Evolutionary conservation across 163 green algal genomes (phyloP), one percentile per base, ranked within the genome.

Genomic region (Coccomyxa subellipsoidea): DNA sequence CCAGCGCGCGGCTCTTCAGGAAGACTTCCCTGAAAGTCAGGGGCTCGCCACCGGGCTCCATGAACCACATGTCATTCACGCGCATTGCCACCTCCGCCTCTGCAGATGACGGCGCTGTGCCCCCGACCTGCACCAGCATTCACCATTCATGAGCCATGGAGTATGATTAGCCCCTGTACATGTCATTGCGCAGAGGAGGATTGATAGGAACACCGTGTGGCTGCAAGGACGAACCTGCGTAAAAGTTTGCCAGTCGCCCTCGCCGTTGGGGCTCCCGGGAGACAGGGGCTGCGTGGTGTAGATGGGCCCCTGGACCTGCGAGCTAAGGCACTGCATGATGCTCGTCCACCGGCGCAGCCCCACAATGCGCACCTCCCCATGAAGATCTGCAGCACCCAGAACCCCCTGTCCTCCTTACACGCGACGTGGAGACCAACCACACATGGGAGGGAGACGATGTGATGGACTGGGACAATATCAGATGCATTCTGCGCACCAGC

Each of bases 1-100:
- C 80, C 39, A 87, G 69, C 38, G 80, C 83, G n/a, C 69, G 53
- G 76, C 75, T 83, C 27, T 76, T 69, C 27, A 87, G 76, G 47
- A 87, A 87, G 23, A 87, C 39, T 69, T 87, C 83, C 35, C 83
- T 76, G 69, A 87, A 84, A 7, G 83, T 84, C 35, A 87, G 23
- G 25, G 72, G 8, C 27, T 84, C 54, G 38, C 69, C 47, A 32
- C 81, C 38, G 23, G 53, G 31, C 29, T 39, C 66, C 21, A 34
- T 34, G n/a, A 73, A 73, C 66, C 66, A 73, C 66, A 73, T 73
- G 18, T 36, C 66, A 34, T 73, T 73, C 29, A 34, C 66, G 2
- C n/a, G 66, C 66, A 73, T 32, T 32, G 66, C 66, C 66, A 73
- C 21, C 66, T 73, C 29, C 66, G n/a, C n/a, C 29, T 34, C 66